Percentiles rank a stretch among this genome's conserved stretches.
phyloP scores from a whole-genome alignment of 2,329 filamentous ascomycete species.

The Nemania bipapillata region DNA sequence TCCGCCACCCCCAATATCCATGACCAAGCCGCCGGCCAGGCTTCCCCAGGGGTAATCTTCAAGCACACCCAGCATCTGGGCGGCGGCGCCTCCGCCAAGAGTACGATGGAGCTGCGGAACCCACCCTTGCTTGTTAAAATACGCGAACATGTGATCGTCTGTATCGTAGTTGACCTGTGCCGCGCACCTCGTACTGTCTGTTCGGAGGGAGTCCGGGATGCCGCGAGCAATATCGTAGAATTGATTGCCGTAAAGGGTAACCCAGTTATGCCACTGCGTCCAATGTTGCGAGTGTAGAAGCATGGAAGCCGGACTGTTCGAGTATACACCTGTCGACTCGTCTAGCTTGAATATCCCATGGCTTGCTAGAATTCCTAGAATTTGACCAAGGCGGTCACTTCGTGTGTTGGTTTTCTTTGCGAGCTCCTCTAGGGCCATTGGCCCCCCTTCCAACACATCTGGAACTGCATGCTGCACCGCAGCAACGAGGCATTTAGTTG shows the following conservation, averaged over 20 bases:
- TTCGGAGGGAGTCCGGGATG: conserved; percentile 50
- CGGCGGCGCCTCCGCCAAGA: conserved; percentile 53
- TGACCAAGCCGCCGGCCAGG: conserved; percentile 42
- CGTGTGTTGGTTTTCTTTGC: conserved; percentile 36
- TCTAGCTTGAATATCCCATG: conserved; percentile 54
- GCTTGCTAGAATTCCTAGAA: conserved; percentile 50
- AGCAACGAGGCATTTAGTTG: conserved; percentile 48
- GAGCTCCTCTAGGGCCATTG: conserved; percentile 40
- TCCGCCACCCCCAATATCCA: conserved; percentile 57
- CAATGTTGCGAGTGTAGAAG: conserved; percentile 55
- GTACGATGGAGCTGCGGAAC: conserved; percentile 52
- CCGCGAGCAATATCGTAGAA: conserved; percentile 58
- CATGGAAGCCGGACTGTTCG: conserved; percentile 52
- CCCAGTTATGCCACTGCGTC: conserved; percentile 60
- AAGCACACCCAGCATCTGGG: conserved; percentile 55
- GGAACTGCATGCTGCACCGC: conserved; percentile 50
- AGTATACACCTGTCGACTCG: conserved; percentile 42
- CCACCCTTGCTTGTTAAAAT: conserved; percentile 53
- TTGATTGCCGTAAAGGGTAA: conserved; percentile 56
- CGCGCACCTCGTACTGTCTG: conserved; percentile 44
- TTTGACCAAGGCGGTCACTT: conserved; percentile 49
- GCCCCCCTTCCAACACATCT: conserved; percentile 46
- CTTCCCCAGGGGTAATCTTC: conserved; percentile 56
- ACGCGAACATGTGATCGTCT: conserved; percentile 55
- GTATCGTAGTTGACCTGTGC: conserved; percentile 57